A percentile compares a stretch with the other conserved stretches of the same genome.
Evolutionary conservation across 495 filamentous ascomycete species (phyloP).

Genomic region (Cryomyces minteri): DNA sequence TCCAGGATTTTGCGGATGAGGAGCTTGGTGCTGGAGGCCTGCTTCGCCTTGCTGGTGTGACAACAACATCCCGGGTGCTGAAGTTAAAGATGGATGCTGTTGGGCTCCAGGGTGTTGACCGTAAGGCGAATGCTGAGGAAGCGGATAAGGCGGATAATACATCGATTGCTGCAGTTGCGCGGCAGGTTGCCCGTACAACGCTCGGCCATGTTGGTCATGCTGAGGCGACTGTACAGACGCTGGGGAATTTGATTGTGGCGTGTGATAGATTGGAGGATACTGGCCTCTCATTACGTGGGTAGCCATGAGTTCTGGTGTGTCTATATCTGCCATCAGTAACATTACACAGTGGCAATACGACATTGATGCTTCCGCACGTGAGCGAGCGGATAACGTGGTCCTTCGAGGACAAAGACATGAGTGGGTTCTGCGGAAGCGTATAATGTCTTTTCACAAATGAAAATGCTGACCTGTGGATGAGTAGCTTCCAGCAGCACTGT

Average conservation of each 20-base stretch:
- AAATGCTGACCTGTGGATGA: conserved; percentile 12
- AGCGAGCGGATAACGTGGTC: neutral
- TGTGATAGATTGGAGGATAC: conserved; percentile 91
- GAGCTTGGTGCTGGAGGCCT: conserved; percentile 39
- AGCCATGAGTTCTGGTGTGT: conserved; percentile 85
- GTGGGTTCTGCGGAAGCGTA: neutral
- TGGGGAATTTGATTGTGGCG: conserved; percentile 87
- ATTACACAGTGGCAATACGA: too few species aligned
- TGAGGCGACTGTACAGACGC: conserved; percentile 89
- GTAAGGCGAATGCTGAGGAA: conserved; percentile 64
- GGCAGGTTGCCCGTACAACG: conserved; percentile 64
- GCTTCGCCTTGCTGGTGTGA: conserved; percentile 45
- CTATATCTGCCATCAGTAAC: conserved; percentile 21
- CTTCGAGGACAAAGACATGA: neutral
- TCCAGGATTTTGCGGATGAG: conserved; percentile 28
- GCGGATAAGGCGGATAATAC: conserved; percentile 46
- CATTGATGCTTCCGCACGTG: too few species aligned
- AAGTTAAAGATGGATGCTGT: conserved; percentile 44
- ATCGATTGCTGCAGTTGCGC: conserved; percentile 51
- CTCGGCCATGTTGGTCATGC: conserved; percentile 71
- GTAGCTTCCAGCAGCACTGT: conserved; percentile 22
- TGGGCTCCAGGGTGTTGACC: conserved; percentile 47
- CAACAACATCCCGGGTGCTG: conserved; percentile 41
- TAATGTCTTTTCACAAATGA: neutral
- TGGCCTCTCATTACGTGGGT: conserved; percentile 60